These are phyloP conservation scores for Aspergillus sclerotialis DNA, from an alignment of 2,329 filamentous ascomycete species.

Conservation along the genomic window DNA sequence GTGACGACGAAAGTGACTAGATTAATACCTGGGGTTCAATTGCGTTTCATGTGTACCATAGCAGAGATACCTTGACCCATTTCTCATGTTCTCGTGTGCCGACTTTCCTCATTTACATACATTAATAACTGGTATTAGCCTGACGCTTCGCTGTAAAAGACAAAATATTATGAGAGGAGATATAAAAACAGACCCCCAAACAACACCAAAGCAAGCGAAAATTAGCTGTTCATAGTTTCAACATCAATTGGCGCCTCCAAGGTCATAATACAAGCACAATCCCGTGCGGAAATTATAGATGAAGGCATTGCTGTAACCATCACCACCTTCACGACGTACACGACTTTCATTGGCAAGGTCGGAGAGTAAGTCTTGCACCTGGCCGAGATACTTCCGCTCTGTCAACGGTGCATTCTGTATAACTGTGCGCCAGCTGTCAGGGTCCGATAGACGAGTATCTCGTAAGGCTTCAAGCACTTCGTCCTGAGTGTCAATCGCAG, in stretches of 20 bases:
- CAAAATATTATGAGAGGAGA: conserved; percentile 10
- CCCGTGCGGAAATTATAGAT: conserved; percentile 88
- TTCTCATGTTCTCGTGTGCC: conserved; percentile 4
- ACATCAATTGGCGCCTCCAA: conserved; percentile 36
- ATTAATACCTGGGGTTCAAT: conserved; percentile 4
- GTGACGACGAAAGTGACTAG: conserved; percentile 71
- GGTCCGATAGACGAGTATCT: conserved; percentile 67
- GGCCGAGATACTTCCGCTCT: conserved; percentile 74
- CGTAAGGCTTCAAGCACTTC: conserved; percentile 70
- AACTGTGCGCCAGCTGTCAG: conserved; percentile 74
- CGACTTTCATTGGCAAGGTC: conserved; percentile 50
- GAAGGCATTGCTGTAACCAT: conserved; percentile 63
- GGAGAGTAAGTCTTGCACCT: conserved; percentile 70
- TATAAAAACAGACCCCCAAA: conserved; percentile 2
- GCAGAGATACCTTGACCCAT: conserved; percentile 23
- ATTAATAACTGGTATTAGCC: conserved; percentile 11
- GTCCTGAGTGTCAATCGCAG: conserved; percentile 83
- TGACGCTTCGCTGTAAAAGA: conserved; percentile 12
- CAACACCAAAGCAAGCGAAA: conserved; percentile 2
- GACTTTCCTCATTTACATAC: conserved; percentile 7
- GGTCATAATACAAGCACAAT: conserved; percentile 77
- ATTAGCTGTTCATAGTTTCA: conserved; percentile 5
- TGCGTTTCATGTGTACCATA: conserved; percentile 24
- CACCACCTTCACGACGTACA: conserved; percentile 40
- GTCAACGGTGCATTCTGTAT: conserved; percentile 70